These are phyloP conservation scores for Chrysoporthe deuterocubensis DNA, from an alignment of 2,329 filamentous ascomycete genomes.

Conservation along the genomic window DNA sequence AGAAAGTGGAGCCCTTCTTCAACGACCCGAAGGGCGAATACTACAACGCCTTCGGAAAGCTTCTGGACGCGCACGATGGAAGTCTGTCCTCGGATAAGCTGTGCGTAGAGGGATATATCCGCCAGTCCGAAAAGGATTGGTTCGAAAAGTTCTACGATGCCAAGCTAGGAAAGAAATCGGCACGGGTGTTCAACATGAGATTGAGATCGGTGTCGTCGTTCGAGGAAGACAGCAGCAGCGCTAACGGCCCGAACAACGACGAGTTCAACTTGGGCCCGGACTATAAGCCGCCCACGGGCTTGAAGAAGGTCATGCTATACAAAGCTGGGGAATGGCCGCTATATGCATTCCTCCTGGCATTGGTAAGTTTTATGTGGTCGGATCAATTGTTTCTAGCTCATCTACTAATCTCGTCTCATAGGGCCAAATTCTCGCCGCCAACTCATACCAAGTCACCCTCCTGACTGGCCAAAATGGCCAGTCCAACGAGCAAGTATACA, in stretches of 20 bases:
- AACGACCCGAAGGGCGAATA: constrained; percentile 67
- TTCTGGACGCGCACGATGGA: constrained; percentile 56
- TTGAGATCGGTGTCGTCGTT: constrained; percentile 35
- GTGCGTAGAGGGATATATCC: constrained; percentile 68
- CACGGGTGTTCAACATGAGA: constrained; percentile 20
- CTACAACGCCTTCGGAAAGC: constrained; percentile 61
- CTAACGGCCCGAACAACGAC: background rate
- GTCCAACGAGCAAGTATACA: constrained; percentile 62
- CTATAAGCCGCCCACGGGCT: constrained; percentile 59
- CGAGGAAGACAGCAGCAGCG: background rate
- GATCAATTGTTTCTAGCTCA: background rate
- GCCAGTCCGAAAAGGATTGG: constrained; percentile 70
- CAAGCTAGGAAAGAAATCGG: constrained; percentile 51
- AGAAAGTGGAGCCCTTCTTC: constrained; percentile 71
- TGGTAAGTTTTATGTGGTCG: constrained; percentile 34
- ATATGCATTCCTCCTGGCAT: constrained; percentile 64
- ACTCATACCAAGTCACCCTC: constrained; percentile 71
- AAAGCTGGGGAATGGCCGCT: constrained; percentile 67
- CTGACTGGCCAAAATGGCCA: constrained; percentile 66
- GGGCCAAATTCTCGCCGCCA: constrained; percentile 66
- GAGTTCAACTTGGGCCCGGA: constrained; percentile 61
- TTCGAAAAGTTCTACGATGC: constrained; percentile 62
- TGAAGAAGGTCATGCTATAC: constrained; percentile 56
- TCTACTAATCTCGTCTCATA: background rate
- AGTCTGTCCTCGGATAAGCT: constrained; percentile 61